These are phyloP conservation scores for Fraxinus pennsylvanica DNA, from an alignment of 257 asterid genomes.

Conservation along the genomic window DNA sequence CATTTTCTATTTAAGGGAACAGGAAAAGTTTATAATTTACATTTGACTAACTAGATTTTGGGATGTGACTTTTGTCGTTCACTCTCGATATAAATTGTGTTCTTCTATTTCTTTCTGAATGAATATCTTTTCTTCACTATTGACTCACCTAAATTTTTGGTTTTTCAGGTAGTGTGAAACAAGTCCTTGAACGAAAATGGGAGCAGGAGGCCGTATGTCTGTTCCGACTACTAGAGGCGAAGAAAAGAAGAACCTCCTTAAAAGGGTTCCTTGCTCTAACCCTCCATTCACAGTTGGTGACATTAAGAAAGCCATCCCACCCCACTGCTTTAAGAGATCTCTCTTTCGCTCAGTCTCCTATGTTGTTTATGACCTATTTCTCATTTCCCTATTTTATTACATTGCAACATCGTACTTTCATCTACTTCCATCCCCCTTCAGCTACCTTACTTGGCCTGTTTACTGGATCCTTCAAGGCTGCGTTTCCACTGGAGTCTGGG, in stretches of 20 bases:
- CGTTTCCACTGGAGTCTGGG: conserved; percentile 70
- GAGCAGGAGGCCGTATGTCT: conserved; percentile 69
- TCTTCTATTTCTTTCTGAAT: background rate
- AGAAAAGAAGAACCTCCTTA: conserved; percentile 29
- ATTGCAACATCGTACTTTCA: conserved; percentile 47
- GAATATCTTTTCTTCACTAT: background rate
- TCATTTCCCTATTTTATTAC: conserved; percentile 48
- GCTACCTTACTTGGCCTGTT: conserved; percentile 52
- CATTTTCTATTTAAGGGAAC: background rate
- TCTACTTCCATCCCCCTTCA: conserved; percentile 43
- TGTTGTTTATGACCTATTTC: conserved; percentile 48
- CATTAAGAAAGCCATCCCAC: conserved; percentile 70
- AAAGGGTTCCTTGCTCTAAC: conserved; percentile 53
- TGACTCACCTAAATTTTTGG: background rate
- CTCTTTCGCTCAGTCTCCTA: conserved; percentile 54
- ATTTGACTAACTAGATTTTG: background rate
- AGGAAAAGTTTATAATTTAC: background rate
- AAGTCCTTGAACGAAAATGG: conserved; percentile 40
- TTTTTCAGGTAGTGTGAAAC: conserved; percentile 13
- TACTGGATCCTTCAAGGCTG: conserved; percentile 63
- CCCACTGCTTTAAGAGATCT: conserved; percentile 69
- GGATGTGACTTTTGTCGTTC: background rate
- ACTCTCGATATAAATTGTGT: background rate
- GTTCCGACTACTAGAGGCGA: conserved; percentile 27
- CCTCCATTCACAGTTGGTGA: conserved; percentile 69